A percentile compares a stretch with the other conserved stretches of the same genome.
These are phyloP conservation scores for Botryotinia calthae DNA, from an alignment of 2,329 filamentous ascomycete genomes.

Conservation along the genomic window DNA sequence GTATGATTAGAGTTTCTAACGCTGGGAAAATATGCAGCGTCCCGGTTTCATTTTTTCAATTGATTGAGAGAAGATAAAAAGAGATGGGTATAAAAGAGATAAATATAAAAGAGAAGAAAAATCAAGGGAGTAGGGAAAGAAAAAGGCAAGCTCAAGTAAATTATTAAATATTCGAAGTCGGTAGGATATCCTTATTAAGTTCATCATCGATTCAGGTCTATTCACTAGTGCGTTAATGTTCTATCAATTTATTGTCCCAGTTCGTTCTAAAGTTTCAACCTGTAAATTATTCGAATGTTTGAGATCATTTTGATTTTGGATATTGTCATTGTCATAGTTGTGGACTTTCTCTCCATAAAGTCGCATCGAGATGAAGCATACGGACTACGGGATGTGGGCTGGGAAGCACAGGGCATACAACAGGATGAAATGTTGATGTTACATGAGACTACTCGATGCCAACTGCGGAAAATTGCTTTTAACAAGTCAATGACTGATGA, in stretches of 20 bases:
- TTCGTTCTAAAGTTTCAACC: neutral
- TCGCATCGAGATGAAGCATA: neutral
- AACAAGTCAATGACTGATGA: neutral
- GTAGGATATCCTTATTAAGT: neutral
- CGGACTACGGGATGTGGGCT: neutral
- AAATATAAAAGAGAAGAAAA: neutral
- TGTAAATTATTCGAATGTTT: neutral
- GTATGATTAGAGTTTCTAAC: neutral
- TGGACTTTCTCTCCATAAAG: neutral
- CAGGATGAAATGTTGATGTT: neutral
- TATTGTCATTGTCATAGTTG: neutral
- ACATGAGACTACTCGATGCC: neutral
- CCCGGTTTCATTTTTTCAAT: neutral
- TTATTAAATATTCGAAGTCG: neutral
- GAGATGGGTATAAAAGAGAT: neutral
- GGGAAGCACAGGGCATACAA: no score
- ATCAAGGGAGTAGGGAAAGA: no score
- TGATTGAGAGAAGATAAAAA: neutral
- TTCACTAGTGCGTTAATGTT: neutral
- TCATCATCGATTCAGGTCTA: neutral
- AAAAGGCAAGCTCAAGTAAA: neutral
- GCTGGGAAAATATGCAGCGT: neutral
- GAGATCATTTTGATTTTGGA: neutral
- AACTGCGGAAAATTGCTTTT: neutral
- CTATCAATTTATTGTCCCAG: neutral